These are phyloP conservation scores for Candida mattraensis DNA, from an alignment of 805 yeast genomes.

Conservation along the genomic window DNA sequence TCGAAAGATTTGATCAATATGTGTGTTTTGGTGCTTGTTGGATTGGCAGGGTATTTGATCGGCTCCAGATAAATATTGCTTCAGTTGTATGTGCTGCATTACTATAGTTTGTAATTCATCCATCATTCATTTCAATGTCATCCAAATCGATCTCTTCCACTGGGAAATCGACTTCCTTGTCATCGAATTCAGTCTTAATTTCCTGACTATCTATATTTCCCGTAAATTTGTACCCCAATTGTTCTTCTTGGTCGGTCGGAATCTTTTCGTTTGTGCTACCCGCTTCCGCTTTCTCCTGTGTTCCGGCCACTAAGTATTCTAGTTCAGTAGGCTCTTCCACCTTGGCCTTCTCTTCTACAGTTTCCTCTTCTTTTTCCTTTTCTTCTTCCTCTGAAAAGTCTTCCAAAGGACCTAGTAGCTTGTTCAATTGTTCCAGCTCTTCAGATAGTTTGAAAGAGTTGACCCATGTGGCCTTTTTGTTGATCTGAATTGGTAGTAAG, in stretches of 20 bases:
- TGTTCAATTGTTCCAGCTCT: constrained; percentile 40
- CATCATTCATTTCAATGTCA: constrained; percentile 13
- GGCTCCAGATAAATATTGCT: no score
- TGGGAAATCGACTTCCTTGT: constrained; percentile 1
- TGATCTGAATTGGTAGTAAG: constrained; percentile 67
- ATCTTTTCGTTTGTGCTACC: background rate
- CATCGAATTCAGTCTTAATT: constrained; percentile 1
- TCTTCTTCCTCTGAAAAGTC: constrained; percentile 4
- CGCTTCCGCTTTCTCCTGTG: background rate
- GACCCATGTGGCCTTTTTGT: constrained; percentile 67
- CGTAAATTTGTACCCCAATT: no score
- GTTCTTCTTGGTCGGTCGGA: background rate
- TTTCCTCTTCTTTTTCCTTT: constrained; percentile 5
- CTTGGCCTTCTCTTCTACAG: constrained; percentile 2
- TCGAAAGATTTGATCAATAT: constrained; percentile 4
- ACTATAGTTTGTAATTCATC: constrained; percentile 1
- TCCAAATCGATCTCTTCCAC: constrained; percentile 15
- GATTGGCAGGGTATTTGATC: no score
- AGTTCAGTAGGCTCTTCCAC: constrained; percentile 2
- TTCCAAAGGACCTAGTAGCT: constrained; percentile 23
- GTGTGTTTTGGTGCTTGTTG: constrained; percentile 1
- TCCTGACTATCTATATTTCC: no score
- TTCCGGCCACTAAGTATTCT: background rate
- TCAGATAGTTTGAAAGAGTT: constrained; percentile 57
- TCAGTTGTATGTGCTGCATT: constrained; percentile 1